Evolutionary conservation across 495 filamentous ascomycete species (phyloP).

Genomic region (Aspergillus sparsus): DNA sequence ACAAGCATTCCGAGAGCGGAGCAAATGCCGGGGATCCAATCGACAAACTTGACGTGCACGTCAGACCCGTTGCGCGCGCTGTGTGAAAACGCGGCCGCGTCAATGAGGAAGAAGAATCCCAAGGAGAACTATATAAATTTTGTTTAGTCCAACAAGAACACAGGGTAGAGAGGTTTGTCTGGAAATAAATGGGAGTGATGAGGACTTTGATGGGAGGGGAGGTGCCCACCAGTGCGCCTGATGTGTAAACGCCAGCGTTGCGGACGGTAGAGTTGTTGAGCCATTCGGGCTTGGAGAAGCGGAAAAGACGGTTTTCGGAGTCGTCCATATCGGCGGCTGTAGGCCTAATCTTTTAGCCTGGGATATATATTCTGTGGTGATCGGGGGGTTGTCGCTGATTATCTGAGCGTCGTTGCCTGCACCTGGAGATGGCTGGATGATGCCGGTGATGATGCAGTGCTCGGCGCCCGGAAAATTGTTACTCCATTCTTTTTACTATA

Average conservation of each 20-base stretch:
- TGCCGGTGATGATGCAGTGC: constrained; percentile 25
- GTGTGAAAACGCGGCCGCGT: constrained; percentile 84
- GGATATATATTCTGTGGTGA: too few relatives aligned
- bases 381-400: constrained; percentile 12
- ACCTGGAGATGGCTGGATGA: constrained; percentile 18
- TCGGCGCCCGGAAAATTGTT: constrained; percentile 29
- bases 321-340: constrained; percentile 51
- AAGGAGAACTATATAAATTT: constrained; percentile 74
- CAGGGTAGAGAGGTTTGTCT: neutral
- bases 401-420: constrained; percentile 7
- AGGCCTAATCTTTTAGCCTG: constrained; percentile 8
- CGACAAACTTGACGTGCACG: constrained; percentile 92
- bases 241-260: constrained; percentile 79
- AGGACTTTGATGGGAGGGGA: neutral
- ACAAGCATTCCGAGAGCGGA: constrained; percentile 93
- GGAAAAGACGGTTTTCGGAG: constrained; percentile 67
- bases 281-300: constrained; percentile 83
- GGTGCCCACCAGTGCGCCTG: constrained; percentile 77
- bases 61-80: constrained; percentile 73
- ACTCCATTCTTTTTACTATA: constrained; percentile 1
- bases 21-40: constrained; percentile 99
- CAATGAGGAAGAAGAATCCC: constrained; percentile 95
- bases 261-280: constrained; percentile 82
- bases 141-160: neutral
- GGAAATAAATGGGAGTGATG: constrained; percentile 2